These are phyloP conservation scores for Ceratobasidium sp. DNA, from an alignment of 1,284 basidiomycete genomes.

Conservation along the genomic window DNA sequence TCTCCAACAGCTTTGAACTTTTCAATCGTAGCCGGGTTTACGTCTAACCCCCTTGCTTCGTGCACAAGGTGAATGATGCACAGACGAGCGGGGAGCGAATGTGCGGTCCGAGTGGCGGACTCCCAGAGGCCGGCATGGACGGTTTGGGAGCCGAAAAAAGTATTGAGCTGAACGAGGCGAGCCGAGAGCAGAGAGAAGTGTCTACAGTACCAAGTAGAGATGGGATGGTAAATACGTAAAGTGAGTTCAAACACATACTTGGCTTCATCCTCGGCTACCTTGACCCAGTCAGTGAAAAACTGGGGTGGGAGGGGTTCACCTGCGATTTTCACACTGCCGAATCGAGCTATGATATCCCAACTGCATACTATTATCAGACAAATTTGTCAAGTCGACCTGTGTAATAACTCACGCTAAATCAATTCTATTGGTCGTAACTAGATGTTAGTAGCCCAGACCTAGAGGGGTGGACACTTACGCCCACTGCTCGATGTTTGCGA, in stretches of 20 bases:
- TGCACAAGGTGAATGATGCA: conserved; percentile 92
- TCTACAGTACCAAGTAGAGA: conserved; percentile 6
- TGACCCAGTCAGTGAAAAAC: conserved; percentile 82
- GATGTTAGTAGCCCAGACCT: neutral
- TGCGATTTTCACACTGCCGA: conserved; percentile 60
- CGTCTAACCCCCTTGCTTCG: conserved; percentile 87
- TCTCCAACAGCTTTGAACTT: conserved; percentile 79
- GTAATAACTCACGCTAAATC: conserved; percentile 71
- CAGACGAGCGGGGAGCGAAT: conserved; percentile 78
- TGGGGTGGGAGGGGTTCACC: conserved; percentile 70
- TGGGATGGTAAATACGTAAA: neutral
- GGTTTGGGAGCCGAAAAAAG: conserved; percentile 79
- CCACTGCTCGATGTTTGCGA: conserved; percentile 94
- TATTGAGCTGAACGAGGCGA: conserved; percentile 70
- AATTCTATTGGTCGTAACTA: conserved; percentile 60
- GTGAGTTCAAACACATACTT: conserved; percentile 63
- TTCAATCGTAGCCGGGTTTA: conserved; percentile 86
- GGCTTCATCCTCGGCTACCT: conserved; percentile 87
- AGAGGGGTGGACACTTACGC: conserved; percentile 65
- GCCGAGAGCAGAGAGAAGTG: conserved; percentile 72
- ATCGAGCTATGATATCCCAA: conserved; percentile 87
- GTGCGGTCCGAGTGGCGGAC: conserved; percentile 76
- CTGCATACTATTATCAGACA: conserved; percentile 53
- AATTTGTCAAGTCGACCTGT: no score
- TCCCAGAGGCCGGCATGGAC: conserved; percentile 86